Evolutionary conservation across 805 yeast species (phyloP).

Genomic region (Teunomyces atbi): DNA sequence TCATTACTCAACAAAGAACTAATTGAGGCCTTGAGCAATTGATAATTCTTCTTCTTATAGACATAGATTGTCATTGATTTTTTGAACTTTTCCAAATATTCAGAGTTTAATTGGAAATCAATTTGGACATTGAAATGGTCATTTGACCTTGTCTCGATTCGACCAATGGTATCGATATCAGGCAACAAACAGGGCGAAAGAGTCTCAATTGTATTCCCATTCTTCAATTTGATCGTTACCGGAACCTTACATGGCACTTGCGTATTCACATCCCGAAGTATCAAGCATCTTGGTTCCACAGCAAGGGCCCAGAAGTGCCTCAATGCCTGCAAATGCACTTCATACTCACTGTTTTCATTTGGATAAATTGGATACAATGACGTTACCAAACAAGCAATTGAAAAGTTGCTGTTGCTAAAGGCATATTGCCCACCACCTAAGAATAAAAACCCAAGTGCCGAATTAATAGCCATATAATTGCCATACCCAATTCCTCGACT

Average conservation of each 20-base stretch:
- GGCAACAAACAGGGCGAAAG: conserved; percentile 73
- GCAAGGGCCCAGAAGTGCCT: conserved; percentile 90
- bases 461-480: conserved; percentile 70
- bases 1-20: conserved; percentile 34
- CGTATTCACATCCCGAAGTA: conserved; percentile 66
- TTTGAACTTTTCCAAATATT: conserved; percentile 44
- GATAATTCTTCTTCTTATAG: conserved; percentile 44
- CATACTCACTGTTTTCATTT: conserved; percentile 38
- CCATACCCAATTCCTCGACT: conserved; percentile 55
- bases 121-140: conserved; percentile 56
- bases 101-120: conserved; percentile 39
- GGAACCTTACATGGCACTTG: conserved; percentile 52
- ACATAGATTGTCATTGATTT: conserved; percentile 50
- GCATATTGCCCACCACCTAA: conserved; percentile 93
- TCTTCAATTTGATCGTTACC: conserved; percentile 36
- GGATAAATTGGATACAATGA: conserved; percentile 80
- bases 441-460: conserved; percentile 84
- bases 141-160: conserved; percentile 45
- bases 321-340: conserved; percentile 76
- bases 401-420: conserved; percentile 58
- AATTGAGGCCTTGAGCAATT: conserved; percentile 33
- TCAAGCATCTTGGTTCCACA: conserved; percentile 77
- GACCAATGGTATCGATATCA: conserved; percentile 46
- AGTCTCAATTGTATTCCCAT: conserved; percentile 34
- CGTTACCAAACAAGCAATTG: conserved; percentile 67